Base-by-base conservation (phyloP, 2,329 filamentous ascomycete species). In the Verticillium tricorpus region DNA sequence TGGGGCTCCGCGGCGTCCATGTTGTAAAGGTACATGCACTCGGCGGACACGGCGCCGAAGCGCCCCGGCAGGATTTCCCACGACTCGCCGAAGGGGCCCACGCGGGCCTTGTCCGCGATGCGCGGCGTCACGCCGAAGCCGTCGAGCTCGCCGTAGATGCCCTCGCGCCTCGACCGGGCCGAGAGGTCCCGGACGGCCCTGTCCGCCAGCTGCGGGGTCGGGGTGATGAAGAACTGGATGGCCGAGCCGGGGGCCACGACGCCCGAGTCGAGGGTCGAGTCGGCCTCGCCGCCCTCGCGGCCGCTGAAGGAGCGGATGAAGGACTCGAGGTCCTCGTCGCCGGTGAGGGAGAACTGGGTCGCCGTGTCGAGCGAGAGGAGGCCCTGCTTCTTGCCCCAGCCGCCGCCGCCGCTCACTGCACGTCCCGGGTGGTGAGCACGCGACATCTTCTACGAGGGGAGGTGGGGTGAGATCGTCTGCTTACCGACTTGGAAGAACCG, bases 311-410 rank as follows among this genome's bases (percentile, higher is more conserved):
- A 61, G 34, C 63, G 70, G 58, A 86, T 80, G 64, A 87, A 86
- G 64, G 74, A 77, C 39, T 82, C 76, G 66, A 88, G 78, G 59
- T 80, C 77, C 22, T 84, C 80, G 37, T 85, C 77, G 1, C 72
- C 59, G 8, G 78, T 71, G 19, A 77, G 67, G n/a, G 75, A 76
- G 67, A 85, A 84, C 22, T 73, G 79, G 17, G 78, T 82, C 66
- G 91, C 83, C 3, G 92, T 90, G 69, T 95, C 91, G 4, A 96
- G 80, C 6, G 91, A 92, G 3, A 96, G 77, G 0, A 96, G 77
- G 0, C 92, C 92, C 68, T 89, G 87, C 72, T 94, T 95, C 61
- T 84, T 80, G 17, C 92, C 92, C 92, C 92, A 96, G 22, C 92
- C 92, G 52, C 92, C 92, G 56, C 92, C 92, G 5, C 92, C 92